Conservation (phyloP, 345 rosid genomes). For the Trapa incisa region DNA sequence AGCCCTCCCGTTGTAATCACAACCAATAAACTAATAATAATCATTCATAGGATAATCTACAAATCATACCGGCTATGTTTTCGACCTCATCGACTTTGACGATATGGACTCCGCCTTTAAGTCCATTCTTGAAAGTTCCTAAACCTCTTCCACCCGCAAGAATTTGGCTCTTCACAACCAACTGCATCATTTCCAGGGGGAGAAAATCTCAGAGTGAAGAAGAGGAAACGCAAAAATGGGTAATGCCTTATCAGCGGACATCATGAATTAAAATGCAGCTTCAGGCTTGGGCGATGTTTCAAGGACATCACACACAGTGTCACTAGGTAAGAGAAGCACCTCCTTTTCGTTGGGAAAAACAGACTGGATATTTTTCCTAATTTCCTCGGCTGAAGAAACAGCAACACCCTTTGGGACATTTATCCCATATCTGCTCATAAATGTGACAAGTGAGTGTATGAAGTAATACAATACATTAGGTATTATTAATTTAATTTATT, state of each 20-base stretch:
- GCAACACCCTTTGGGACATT: conserved; percentile 92
- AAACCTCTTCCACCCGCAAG: conserved; percentile 98
- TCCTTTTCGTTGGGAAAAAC: conserved; percentile 61
- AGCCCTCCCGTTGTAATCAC: background rate
- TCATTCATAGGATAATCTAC: background rate
- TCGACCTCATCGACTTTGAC: conserved; percentile 59
- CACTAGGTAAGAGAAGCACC: conserved; percentile 25
- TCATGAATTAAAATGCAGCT: background rate
- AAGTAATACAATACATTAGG: too few species aligned
- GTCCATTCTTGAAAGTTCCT: conserved; percentile 79
- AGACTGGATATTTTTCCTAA: conserved; percentile 42
- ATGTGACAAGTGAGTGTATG: too few species aligned
- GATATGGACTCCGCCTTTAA: conserved; percentile 95
- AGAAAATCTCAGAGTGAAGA: background rate
- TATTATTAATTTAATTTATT: too few species aligned
- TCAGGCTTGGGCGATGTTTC: background rate
- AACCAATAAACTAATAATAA: background rate
- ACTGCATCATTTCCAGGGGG: conserved; percentile 23
- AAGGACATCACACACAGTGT: background rate
- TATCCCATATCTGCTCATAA: conserved; percentile 59
- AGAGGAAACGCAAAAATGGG: background rate
- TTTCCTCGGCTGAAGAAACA: conserved; percentile 52
- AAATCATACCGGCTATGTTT: conserved; percentile 61
- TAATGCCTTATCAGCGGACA: background rate
- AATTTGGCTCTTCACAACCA: conserved; percentile 96